These are phyloP conservation scores for Hemisphaericaspora subhashii DNA, from an alignment of 1,139 yeast genomes.

Conservation along the genomic window DNA sequence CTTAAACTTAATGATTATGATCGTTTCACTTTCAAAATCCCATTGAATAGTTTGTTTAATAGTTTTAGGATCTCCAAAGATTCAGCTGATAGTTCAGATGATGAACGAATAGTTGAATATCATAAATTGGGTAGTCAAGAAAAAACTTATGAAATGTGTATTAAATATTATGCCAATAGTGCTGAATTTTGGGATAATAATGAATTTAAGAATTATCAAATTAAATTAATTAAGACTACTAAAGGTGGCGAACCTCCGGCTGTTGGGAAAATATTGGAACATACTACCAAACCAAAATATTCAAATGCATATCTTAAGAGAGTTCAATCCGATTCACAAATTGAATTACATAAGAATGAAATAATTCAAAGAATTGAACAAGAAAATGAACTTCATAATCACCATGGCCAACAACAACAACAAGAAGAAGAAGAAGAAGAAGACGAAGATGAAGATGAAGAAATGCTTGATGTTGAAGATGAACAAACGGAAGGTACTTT, in stretches of 20 bases:
- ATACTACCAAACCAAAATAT: conserved; percentile 36
- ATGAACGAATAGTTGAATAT: conserved; percentile 4
- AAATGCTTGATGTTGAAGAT: no score
- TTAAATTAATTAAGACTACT: conserved; percentile 39
- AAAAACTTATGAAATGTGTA: conserved; percentile 49
- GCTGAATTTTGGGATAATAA: conserved; percentile 82
- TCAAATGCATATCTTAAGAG: conserved; percentile 40
- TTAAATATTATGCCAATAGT: conserved; percentile 51
- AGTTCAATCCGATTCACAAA: conserved; percentile 33
- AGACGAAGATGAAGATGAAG: conserved; percentile 4
- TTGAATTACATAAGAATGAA: conserved; percentile 15
- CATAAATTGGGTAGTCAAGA: conserved; percentile 15
- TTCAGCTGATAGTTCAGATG: conserved; percentile 11
- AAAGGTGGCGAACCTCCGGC: conserved; percentile 5
- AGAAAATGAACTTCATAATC: neutral
- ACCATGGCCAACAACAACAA: neutral
- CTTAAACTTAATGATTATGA: conserved; percentile 54
- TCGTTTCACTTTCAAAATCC: conserved; percentile 56
- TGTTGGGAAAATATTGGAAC: conserved; percentile 18
- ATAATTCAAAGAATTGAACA: conserved; percentile 3
- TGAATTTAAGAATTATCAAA: conserved; percentile 53
- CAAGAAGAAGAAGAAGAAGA: conserved; percentile 2
- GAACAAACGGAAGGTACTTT: neutral
- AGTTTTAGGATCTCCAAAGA: conserved; percentile 22
- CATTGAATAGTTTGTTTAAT: conserved; percentile 41